Evolutionary conservation across 257 asterid species (phyloP).

Genomic region (Linaria vulgaris): DNA sequence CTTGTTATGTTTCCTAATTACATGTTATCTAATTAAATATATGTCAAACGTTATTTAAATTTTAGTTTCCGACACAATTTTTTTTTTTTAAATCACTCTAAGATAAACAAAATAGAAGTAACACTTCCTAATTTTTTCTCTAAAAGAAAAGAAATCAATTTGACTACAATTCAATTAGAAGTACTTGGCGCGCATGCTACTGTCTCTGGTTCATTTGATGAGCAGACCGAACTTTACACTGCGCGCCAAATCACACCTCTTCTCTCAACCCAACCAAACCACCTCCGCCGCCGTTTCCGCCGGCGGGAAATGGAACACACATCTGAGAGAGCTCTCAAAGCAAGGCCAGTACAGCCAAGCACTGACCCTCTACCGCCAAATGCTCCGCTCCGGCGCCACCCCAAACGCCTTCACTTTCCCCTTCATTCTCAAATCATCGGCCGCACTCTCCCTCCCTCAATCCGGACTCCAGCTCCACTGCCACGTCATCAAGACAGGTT

Average conservation of each 20-base stretch:
- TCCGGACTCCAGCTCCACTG: conserved; percentile 66
- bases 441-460: conserved; percentile 49
- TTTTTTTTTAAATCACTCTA: no score
- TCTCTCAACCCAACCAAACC: conserved; percentile 21
- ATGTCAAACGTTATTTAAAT: no score
- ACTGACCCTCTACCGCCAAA: conserved; percentile 56
- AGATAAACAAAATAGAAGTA: no score
- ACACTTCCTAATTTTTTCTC: no score
- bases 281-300: neutral
- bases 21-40: no score
- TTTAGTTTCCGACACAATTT: no score
- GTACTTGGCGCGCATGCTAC: no score
- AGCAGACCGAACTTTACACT: conserved; percentile 29
- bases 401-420: conserved; percentile 92
- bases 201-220: conserved; percentile 37
- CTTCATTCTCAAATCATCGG: conserved; percentile 71
- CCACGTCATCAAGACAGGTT: conserved; percentile 71
- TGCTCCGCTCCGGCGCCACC: conserved; percentile 63
- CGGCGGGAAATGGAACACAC: conserved; percentile 66
- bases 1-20: no score
- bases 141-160: no score
- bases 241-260: conserved; percentile 23
- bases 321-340: conserved; percentile 62
- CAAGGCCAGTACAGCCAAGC: conserved; percentile 56
- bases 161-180: no score